These are phyloP conservation scores for Pythium aristosporum DNA, from an alignment of 352 stramenopile genomes.

Conservation along the genomic window DNA sequence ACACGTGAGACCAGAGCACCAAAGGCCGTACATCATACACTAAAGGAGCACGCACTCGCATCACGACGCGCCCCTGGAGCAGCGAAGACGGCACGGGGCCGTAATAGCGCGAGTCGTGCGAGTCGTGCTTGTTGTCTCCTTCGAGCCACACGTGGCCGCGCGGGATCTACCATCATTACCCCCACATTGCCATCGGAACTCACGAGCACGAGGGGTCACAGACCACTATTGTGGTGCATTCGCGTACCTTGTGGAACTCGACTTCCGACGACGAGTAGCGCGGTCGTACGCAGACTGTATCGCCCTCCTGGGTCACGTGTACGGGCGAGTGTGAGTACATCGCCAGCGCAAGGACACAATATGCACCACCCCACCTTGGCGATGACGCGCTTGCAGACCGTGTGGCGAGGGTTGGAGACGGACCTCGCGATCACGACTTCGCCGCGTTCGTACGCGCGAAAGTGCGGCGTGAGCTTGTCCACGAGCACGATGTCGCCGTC, in stretches of 20 bases:
- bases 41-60: constrained; percentile 53
- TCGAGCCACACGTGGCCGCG: constrained; percentile 96
- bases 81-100: constrained; percentile 92
- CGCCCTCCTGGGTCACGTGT: constrained; percentile 46
- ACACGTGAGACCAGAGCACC: not conserved
- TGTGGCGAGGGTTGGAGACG: constrained; percentile 79
- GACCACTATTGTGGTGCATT: too few relatives aligned
- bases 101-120: constrained; percentile 94
- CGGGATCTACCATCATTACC: constrained; percentile 48
- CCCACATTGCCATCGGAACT: not conserved
- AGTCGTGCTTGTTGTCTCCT: constrained; percentile 96
- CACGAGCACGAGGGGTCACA: not conserved
- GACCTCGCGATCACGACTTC: constrained; percentile 90
- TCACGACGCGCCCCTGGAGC: constrained; percentile 87
- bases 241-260: constrained; percentile 66
- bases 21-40: not conserved
- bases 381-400: constrained; percentile 90
- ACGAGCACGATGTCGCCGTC: constrained; percentile 89
- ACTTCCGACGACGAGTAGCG: constrained; percentile 71
- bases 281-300: constrained; percentile 73
- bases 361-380: constrained; percentile 36
- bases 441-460: constrained; percentile 63
- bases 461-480: constrained; percentile 80
- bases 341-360: not conserved
- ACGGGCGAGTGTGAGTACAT: not conserved